Percentiles rank a stretch among this genome's conserved stretches.
Conservation (phyloP, 1,284 basidiomycete species). For the Boletellus sp. region DNA sequence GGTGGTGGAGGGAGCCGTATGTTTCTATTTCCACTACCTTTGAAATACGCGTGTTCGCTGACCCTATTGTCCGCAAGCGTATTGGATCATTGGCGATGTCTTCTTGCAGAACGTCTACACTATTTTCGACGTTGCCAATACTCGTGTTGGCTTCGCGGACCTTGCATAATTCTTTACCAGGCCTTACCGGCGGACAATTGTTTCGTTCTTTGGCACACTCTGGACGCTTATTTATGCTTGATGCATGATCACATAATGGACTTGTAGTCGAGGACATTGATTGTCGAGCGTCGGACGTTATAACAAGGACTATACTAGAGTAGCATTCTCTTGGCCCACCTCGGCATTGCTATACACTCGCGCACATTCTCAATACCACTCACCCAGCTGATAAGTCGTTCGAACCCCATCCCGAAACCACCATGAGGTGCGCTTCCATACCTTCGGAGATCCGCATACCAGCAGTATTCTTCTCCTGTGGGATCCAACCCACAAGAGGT, state of each 20-base stretch:
- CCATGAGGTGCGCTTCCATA: constrained; percentile 86
- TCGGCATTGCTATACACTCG: constrained; percentile 87
- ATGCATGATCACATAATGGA: neutral
- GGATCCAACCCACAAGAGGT: constrained; percentile 44
- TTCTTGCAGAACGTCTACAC: constrained; percentile 32
- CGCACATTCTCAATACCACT: constrained; percentile 81
- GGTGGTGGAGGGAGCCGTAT: constrained; percentile 25
- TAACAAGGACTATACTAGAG: constrained; percentile 36
- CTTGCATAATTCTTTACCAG: constrained; percentile 14
- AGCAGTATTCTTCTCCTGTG: constrained; percentile 56
- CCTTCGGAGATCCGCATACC: constrained; percentile 83
- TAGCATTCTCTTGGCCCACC: constrained; percentile 80
- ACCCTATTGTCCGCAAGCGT: constrained; percentile 15
- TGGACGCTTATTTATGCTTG: neutral
- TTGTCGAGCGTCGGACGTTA: neutral
- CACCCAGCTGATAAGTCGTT: constrained; percentile 81
- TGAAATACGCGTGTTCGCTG: neutral
- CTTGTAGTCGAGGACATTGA: neutral
- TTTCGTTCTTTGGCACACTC: neutral
- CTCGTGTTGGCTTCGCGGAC: constrained; percentile 30
- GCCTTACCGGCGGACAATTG: constrained; percentile 3
- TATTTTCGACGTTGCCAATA: constrained; percentile 26
- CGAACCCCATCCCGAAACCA: constrained; percentile 92
- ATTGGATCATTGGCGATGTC: constrained; percentile 30
- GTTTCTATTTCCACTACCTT: neutral